These are phyloP conservation scores for Boletus rubescentipes DNA, from an alignment of 768 basidiomycete genomes.

Conservation along the genomic window DNA sequence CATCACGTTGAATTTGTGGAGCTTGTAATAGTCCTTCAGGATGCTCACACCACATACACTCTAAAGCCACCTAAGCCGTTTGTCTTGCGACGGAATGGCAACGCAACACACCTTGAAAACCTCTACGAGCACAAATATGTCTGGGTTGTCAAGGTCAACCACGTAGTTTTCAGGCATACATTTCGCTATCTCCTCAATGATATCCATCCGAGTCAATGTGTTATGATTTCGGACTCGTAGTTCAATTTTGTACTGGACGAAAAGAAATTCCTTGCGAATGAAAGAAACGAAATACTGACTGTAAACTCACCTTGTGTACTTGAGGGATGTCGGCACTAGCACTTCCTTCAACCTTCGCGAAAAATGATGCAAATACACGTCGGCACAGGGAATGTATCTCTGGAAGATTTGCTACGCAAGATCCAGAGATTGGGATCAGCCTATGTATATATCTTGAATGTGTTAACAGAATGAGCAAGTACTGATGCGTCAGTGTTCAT, in stretches of 20 bases:
- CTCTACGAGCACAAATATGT: conserved; percentile 75
- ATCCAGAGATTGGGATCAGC: conserved; percentile 65
- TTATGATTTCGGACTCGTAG: conserved; percentile 73
- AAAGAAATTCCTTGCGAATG: not conserved
- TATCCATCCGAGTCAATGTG: conserved; percentile 53
- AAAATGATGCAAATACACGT: conserved; percentile 52
- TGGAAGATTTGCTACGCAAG: conserved; percentile 64
- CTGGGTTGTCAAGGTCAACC: conserved; percentile 67
- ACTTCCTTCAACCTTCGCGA: conserved; percentile 41
- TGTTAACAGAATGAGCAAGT: not conserved
- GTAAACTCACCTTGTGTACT: conserved; percentile 43
- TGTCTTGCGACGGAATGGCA: not conserved
- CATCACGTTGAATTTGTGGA: conserved; percentile 79
- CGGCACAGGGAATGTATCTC: conserved; percentile 68
- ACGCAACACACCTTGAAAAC: conserved; percentile 72
- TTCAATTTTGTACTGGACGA: conserved; percentile 75
- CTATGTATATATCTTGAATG: conserved; percentile 62
- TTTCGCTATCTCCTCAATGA: conserved; percentile 69
- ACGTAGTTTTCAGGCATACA: conserved; percentile 67
- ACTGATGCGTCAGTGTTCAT: conserved; percentile 3
- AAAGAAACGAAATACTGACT: not conserved
- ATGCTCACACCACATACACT: conserved; percentile 75
- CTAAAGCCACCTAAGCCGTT: conserved; percentile 36
- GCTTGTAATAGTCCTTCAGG: conserved; percentile 66
- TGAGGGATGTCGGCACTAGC: conserved; percentile 18